Base-by-base conservation (phyloP, 2,329 filamentous ascomycete genomes). In the Hansfordia pulvinata region DNA sequence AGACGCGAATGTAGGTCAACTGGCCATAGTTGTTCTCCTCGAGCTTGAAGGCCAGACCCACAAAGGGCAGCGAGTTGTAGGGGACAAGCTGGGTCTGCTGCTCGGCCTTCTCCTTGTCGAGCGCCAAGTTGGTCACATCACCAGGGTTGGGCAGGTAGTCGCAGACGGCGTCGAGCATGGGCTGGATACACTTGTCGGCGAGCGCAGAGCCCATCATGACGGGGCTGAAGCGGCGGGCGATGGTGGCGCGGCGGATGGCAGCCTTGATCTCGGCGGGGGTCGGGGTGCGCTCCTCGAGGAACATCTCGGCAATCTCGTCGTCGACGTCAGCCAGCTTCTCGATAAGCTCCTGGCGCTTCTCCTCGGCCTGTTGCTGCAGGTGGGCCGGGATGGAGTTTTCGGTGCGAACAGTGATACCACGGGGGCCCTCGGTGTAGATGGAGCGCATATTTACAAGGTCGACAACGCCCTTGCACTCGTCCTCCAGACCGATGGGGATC, bases 1-100 rank as follows among this genome's bases (percentile, higher is more conserved):
- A 98, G 31, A 98, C 90, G 41, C 90, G 84, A 36, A 98, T 92
- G 53, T 98, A 98, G 29, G 90, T 98, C 47, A 98, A 70, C 56
- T 98, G 90, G 22, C 90, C 90, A 45, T 93, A 98, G 53, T 93
- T 94, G 58, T 88, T 93, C 58, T 98, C 90, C 64, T 98, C 90
- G 13, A 98, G 74, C 66, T 98, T 98, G 67, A 98, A 98, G 8
- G 90, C 90, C 35, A 98, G 66, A 26, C 90, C 90, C 30, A 94
- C 85, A 46, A 96, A 94, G 1, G 90, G 90, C 14, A 93, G 64
- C 13, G 82, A 79, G 56, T 92, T 90, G 62, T 96, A 94, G 2
- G 88, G 85, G 11, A 94, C 74, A 30, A 98, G 71, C 50, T 88
- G 80, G 33, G 93, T 86, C 3, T 75, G 67, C 25, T 76, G 70